Percentiles rank a stretch among this genome's conserved stretches.
phyloP scores from a whole-genome alignment of 2,329 filamentous ascomycete species.

The Fusarium tuaranense region DNA sequence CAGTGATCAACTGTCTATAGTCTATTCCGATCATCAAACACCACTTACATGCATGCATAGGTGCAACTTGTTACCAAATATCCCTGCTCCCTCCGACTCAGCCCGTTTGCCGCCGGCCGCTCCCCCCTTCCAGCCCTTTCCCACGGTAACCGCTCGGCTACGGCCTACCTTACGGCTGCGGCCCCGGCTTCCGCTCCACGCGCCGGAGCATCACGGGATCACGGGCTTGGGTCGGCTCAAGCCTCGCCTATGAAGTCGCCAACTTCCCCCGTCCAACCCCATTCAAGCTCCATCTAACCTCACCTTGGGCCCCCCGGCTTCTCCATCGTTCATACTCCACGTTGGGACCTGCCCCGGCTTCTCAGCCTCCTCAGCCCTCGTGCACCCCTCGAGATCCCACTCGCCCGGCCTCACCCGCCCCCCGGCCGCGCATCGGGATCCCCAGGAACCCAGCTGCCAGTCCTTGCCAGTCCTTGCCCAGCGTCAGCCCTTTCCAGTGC shows the following conservation, averaged over 20 bases:
- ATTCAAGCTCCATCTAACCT: constrained; percentile 27
- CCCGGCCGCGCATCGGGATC: constrained; percentile 43
- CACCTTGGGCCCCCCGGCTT: constrained; percentile 7
- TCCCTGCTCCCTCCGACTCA: constrained; percentile 41
- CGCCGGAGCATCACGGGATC: constrained; percentile 47
- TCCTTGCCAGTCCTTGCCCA: constrained; percentile 5
- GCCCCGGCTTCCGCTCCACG: constrained; percentile 41
- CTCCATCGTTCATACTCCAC: constrained; percentile 39
- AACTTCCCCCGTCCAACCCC: constrained; percentile 33
- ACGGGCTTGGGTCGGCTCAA: constrained; percentile 43
- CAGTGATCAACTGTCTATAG: not conserved
- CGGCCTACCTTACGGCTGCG: constrained; percentile 31
- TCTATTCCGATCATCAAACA: constrained; percentile 15
- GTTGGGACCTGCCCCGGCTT: constrained; percentile 38
- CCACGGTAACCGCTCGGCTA: constrained; percentile 42
- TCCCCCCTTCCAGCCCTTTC: constrained; percentile 17
- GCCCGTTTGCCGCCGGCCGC: constrained; percentile 38
- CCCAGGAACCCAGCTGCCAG: constrained; percentile 42
- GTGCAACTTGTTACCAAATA: constrained; percentile 20
- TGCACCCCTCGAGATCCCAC: constrained; percentile 31
- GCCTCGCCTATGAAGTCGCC: constrained; percentile 34
- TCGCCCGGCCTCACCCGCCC: constrained; percentile 43
- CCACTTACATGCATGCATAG: constrained; percentile 23
- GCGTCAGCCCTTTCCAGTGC: constrained; percentile 14
- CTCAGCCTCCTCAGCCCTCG: constrained; percentile 37